Percentiles rank a stretch among this genome's conserved stretches.
These are phyloP conservation scores for Isoetes engelmannii DNA, from an alignment of 83 land plant genomes.

Conservation along the genomic window DNA sequence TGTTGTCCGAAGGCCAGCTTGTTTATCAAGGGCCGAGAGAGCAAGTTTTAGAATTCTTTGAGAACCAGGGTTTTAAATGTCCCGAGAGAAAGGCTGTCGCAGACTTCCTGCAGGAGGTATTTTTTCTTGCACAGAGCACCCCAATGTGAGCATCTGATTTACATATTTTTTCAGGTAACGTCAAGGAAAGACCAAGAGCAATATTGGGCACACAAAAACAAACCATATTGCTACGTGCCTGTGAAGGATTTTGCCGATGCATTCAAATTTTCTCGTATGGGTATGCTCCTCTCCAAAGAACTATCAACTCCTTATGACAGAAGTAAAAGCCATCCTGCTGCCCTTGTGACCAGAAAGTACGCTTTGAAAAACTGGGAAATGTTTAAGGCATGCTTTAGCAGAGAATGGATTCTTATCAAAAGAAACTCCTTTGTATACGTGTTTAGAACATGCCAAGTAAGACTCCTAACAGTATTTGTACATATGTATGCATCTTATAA, in stretches of 20 bases:
- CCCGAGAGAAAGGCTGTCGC: conserved; percentile 38
- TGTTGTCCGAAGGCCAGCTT: conserved; percentile 37
- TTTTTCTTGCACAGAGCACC: conserved; percentile 4
- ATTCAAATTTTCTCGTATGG: conserved; percentile 36
- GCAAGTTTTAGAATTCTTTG: conserved; percentile 33
- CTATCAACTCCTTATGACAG: conserved; percentile 42
- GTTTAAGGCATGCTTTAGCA: conserved; percentile 41
- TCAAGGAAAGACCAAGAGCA: conserved; percentile 64
- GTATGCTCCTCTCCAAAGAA: conserved; percentile 22
- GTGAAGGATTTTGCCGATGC: conserved; percentile 37
- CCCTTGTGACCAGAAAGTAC: conserved; percentile 38
- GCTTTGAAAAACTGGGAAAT: conserved; percentile 37
- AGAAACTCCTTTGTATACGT: conserved; percentile 44
- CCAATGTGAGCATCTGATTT: neutral
- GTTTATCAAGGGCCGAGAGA: conserved; percentile 38
- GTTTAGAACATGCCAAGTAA: conserved; percentile 41
- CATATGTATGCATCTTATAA: too few species aligned
- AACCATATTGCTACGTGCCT: conserved; percentile 38
- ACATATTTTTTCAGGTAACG: conserved; percentile 25
- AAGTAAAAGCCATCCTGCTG: conserved; percentile 32
- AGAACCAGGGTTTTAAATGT: conserved; percentile 27
- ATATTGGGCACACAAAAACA: conserved; percentile 31
- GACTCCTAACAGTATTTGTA: neutral
- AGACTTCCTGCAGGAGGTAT: conserved; percentile 40
- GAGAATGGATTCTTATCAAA: conserved; percentile 47